Evolutionary conservation across 176 grass and related monocot genomes (phyloP).

Genomic region (Oryza meridionalis): DNA sequence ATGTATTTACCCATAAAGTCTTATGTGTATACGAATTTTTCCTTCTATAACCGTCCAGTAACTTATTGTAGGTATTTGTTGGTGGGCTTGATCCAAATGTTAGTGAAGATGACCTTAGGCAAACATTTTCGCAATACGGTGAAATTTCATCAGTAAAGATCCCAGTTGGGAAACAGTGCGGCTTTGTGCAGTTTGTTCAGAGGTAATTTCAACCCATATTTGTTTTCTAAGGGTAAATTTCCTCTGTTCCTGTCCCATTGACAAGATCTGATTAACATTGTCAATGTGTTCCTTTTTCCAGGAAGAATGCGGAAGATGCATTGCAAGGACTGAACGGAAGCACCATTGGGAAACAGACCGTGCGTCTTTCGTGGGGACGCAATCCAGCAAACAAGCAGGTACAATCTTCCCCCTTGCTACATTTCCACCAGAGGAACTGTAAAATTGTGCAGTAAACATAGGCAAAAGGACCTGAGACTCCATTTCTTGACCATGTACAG

Average conservation of each 20-base stretch:
- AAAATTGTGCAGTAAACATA: not conserved
- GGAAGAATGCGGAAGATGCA: slow-evolving; percentile 92
- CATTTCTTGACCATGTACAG: slow-evolving; percentile 36
- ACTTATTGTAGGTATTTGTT: slow-evolving; percentile 81
- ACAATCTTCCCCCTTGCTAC: not conserved
- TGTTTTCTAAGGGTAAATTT: not conserved
- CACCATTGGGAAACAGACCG: slow-evolving; percentile 76
- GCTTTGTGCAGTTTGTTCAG: slow-evolving; percentile 90
- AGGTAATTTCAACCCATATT: slow-evolving; percentile 44
- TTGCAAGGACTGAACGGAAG: slow-evolving; percentile 85
- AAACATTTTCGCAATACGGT: slow-evolving; percentile 82
- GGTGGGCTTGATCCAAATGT: slow-evolving; percentile 90
- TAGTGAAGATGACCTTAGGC: slow-evolving; percentile 84
- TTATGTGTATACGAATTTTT: slow-evolving; percentile 24
- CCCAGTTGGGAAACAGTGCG: slow-evolving; percentile 90
- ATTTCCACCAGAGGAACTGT: too few relatives aligned
- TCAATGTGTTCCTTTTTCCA: not conserved
- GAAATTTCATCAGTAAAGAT: slow-evolving; percentile 95
- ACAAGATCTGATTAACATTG: not conserved
- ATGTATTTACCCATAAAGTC: slow-evolving; percentile 20
- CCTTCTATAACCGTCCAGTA: slow-evolving; percentile 23
- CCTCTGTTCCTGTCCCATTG: not conserved
- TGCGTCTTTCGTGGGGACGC: slow-evolving; percentile 96
- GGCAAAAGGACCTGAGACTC: slow-evolving; percentile 16
- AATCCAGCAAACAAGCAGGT: slow-evolving; percentile 96